Conservation (phyloP, 2,329 filamentous ascomycete genomes). For the Sphaerulina vaccinii region DNA sequence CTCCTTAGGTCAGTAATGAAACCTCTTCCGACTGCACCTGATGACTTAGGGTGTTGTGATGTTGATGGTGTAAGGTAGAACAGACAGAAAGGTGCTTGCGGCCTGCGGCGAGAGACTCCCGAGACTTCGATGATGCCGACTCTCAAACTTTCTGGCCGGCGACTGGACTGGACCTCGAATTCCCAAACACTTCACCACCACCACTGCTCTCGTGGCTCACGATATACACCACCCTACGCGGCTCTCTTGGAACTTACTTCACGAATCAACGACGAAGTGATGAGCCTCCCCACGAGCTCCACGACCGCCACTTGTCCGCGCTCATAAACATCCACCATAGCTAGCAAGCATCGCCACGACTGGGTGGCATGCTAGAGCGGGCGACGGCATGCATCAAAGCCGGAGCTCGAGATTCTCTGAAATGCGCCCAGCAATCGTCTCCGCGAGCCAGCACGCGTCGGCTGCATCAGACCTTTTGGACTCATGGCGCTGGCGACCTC, state of each 20-base stretch:
- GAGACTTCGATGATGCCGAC: background rate
- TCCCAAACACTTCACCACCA: background rate
- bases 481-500: conserved; percentile 52
- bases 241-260: background rate
- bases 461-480: conserved; percentile 58
- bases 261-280: background rate
- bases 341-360: background rate
- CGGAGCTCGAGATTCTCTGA: conserved; percentile 53
- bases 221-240: background rate
- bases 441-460: conserved; percentile 45
- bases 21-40: too few species aligned
- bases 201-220: background rate
- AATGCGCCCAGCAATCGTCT: conserved; percentile 38
- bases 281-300: background rate
- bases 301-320: background rate
- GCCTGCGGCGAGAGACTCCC: background rate
- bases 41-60: too few species aligned
- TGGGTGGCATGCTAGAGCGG: conserved; percentile 58
- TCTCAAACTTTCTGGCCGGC: background rate
- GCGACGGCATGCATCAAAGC: conserved; percentile 58
- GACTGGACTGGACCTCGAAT: background rate
- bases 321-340: background rate
- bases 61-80: too few species aligned
- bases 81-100: too few species aligned
- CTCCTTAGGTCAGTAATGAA: too few species aligned